These are phyloP conservation scores for Pleurotus platypus DNA, from an alignment of 768 basidiomycete genomes.

Conservation along the genomic window DNA sequence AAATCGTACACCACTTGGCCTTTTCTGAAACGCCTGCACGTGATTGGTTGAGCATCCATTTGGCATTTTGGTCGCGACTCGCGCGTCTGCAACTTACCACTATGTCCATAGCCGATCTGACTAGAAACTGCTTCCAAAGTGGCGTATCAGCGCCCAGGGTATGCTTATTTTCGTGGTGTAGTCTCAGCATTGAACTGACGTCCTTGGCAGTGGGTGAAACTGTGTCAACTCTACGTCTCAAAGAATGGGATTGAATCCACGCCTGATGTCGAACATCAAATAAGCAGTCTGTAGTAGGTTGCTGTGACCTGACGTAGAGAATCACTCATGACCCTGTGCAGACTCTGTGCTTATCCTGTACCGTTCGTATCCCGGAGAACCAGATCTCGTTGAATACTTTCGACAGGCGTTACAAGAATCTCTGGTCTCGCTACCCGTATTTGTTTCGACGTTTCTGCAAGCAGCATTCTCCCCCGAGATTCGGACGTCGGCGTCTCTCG, in stretches of 20 bases:
- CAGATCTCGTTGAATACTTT: slow-evolving; percentile 63
- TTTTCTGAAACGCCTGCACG: too few species aligned
- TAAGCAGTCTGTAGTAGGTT: slow-evolving; percentile 7
- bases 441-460: slow-evolving; percentile 63
- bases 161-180: slow-evolving; percentile 14
- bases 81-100: slow-evolving; percentile 32
- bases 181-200: too few species aligned
- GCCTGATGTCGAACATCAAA: slow-evolving; percentile 4
- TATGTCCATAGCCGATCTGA: slow-evolving; percentile 70
- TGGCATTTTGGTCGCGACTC: too few species aligned
- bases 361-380: slow-evolving; percentile 67
- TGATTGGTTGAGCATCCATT: neutral
- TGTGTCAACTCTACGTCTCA: slow-evolving; percentile 60
- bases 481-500: slow-evolving; percentile 62
- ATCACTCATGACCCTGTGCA: slow-evolving; percentile 31
- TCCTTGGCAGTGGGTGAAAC: slow-evolving; percentile 54
- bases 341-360: slow-evolving; percentile 70
- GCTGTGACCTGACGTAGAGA: neutral
- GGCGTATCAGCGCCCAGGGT: slow-evolving; percentile 66
- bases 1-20: neutral
- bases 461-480: slow-evolving; percentile 63
- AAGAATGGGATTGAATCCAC: slow-evolving; percentile 31
- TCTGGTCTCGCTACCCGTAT: slow-evolving; percentile 53
- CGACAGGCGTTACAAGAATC: slow-evolving; percentile 53
- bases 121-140: slow-evolving; percentile 70